Percentiles rank a stretch among this genome's conserved stretches.
Conservation (phyloP, 2,329 filamentous ascomycete species). For the Incumbomyces lentus region DNA sequence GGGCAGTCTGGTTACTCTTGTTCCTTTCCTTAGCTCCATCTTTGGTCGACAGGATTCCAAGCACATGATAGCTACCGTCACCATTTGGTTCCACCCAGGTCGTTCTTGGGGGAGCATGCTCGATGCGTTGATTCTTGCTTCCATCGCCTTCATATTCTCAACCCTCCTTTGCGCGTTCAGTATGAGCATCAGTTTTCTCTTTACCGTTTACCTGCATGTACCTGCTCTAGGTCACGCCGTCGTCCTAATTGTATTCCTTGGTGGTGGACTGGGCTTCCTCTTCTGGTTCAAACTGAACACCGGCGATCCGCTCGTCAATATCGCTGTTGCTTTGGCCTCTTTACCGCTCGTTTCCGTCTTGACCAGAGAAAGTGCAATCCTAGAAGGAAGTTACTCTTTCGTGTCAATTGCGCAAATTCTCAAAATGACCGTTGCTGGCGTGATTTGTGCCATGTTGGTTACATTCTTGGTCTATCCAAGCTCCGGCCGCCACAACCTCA, state of each 20-base stretch:
- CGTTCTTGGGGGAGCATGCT: conserved; percentile 81
- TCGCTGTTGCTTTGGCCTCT: conserved; percentile 74
- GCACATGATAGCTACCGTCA: conserved; percentile 85
- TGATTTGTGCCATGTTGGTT: conserved; percentile 58
- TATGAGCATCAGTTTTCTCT: conserved; percentile 78
- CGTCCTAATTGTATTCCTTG: conserved; percentile 73
- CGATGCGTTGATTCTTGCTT: conserved; percentile 67
- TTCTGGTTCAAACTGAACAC: conserved; percentile 77
- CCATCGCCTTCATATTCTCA: conserved; percentile 69
- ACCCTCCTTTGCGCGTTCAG: conserved; percentile 66
- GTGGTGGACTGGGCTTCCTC: conserved; percentile 74
- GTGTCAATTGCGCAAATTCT: conserved; percentile 72
- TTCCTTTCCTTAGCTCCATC: conserved; percentile 58
- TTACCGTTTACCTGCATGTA: conserved; percentile 56
- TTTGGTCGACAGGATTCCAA: conserved; percentile 82
- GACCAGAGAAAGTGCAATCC: conserved; percentile 82
- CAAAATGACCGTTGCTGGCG: conserved; percentile 74
- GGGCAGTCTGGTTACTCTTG: conserved; percentile 77
- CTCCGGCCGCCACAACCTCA: conserved; percentile 63
- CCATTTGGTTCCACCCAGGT: conserved; percentile 89
- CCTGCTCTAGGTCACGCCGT: conserved; percentile 65
- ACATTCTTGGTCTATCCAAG: conserved; percentile 70
- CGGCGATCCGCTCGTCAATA: conserved; percentile 69
- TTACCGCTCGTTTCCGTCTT: conserved; percentile 82
- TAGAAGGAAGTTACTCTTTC: conserved; percentile 69